Conservation (phyloP, 108 stramenopile genomes). For the Aureococcus anophagefferens region DNA sequence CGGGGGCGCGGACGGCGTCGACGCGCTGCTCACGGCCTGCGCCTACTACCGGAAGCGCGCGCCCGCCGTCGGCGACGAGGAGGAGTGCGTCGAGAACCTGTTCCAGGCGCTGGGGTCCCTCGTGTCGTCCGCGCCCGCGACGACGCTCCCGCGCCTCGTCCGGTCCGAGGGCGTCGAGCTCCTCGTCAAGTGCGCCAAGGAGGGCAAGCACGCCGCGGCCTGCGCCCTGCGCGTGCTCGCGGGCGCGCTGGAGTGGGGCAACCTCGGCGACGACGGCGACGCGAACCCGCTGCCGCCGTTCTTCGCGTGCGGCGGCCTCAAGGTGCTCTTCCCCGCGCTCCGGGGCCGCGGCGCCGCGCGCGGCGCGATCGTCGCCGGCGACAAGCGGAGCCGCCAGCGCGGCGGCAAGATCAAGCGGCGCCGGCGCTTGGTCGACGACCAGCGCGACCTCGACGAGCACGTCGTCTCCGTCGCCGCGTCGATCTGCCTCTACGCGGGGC, state of each 20-base stretch:
- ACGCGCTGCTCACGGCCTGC: constrained; percentile 32
- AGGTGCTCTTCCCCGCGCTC: constrained; percentile 33
- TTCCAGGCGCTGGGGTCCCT: constrained; percentile 27
- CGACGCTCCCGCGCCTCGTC: constrained; percentile 24
- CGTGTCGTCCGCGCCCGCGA: constrained; percentile 19
- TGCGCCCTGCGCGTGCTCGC: constrained; percentile 28
- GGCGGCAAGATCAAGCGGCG: constrained; percentile 7
- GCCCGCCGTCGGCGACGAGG: constrained; percentile 13
- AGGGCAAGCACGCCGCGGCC: constrained; percentile 26
- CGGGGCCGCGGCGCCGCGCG: constrained; percentile 37
- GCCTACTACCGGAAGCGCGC: constrained; percentile 29
- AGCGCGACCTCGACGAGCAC: constrained; percentile 27
- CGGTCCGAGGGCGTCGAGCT: constrained; percentile 40
- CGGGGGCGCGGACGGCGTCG: constrained; percentile 24
- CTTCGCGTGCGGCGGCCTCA: constrained; percentile 12
- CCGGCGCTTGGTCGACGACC: constrained; percentile 24
- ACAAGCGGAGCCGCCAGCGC: constrained; percentile 15
- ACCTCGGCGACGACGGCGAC: too few relatives aligned
- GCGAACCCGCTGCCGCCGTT: too few relatives aligned
- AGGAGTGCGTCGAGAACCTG: constrained; percentile 43
- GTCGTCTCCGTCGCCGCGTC: constrained; percentile 22
- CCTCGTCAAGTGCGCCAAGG: constrained; percentile 30
- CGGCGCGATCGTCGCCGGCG: constrained; percentile 8
- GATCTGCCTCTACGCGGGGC: neutral
- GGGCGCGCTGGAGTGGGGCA: neutral